Base-by-base conservation (phyloP, 371 early-diverging fungal genomes). In the Sporodiniella umbellata region DNA sequence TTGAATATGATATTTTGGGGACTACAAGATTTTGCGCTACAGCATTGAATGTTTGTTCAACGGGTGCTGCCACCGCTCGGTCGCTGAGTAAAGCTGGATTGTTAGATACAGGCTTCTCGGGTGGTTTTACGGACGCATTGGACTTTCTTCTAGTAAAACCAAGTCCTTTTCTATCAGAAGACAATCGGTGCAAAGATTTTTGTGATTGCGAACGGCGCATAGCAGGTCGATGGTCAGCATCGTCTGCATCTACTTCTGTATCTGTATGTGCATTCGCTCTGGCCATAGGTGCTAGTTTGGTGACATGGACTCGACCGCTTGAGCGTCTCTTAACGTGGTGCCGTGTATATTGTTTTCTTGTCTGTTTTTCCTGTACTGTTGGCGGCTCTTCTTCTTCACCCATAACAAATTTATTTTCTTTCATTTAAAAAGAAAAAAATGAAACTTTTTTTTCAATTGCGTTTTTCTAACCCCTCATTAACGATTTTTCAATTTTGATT, bases 251-350 rank as follows among this genome's bases (percentile, higher is more conserved):
- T 0, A 47, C 59, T 43, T 74, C 68, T 11, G 66, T 45, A 25
- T 68, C 72, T 11, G 64, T 64, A 15, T 66, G 62, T 4, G 63
- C 45, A 17, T 58, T 55, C 14, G 59, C 62, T 59, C 64, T 62
- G 18, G 68, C 64, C 66, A 75, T 71, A 22, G 71, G 72, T 2
- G 72, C 69, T n/a, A 75, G 37, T 45, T 75, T 75, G 8, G 71
- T 60, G 7, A 75, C 75, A 61, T 75, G 75, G 8, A 75, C 75
- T 42, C 72, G 57, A 4, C 75, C 72, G 52, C 67, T 63, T 2
- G 75, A 75, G 31, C 69, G 53, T 50, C 75, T 64, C 39, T 75
- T 75, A 33, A 75, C 70, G 58, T 75, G 75, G 56, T 75, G 75
- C 42, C 72, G 57, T 22, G 30, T 51, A 44, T 58, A 66, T 33